Evolutionary conservation across 306 rosid genomes (phyloP), one percentile per base, ranked within the genome.

Genomic region (Arachis hypogaea): DNA sequence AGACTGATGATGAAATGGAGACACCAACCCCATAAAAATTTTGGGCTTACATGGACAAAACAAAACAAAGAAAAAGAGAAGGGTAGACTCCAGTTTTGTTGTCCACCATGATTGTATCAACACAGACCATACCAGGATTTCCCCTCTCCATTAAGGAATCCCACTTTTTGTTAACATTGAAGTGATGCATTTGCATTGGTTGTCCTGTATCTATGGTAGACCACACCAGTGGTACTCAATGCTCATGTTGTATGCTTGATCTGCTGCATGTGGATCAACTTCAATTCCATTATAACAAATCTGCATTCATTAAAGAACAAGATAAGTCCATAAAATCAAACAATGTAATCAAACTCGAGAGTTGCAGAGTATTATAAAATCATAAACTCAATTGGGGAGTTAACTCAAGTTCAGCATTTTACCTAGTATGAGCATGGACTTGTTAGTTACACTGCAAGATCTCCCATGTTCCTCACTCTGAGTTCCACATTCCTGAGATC

Each of bases 401-500:
- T 22, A 22, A 22, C 28, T 22, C 8, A 73, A 69, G 63, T 41
- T 75, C 42, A 57, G 59, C 7, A 51, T 52, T 45, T 74, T 42
- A 87, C 96, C 95, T 81, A 29, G 70, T 43, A 49, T 68, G 66
- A 71, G 76, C 77, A 29, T 7, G 28, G 28, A 54, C 33, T 78
- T 66, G 68, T 79, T 76, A 66, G 70, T 79, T 77, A 90, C 42
- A 84, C 62, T 14, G 76, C 63, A 80, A 73, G 71, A 60, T 86
- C 90, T 55, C 82, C 91, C 18, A 79, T 81, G 50, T 82, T 89
- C 73, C 71, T 88, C 47, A 81, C 85, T 42, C 90, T 85, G 73
- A 82, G 78, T 29, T 94, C 99, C 7, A 94, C 95, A 66, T 76
- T 89, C 83, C 95, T 85, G n/a, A 94, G 87, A 87, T 86, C 96